Evolutionary conservation across 495 filamentous ascomycete species (phyloP), one percentile per base, ranked within the genome.

Genomic region (Wilcoxina mikolae): DNA sequence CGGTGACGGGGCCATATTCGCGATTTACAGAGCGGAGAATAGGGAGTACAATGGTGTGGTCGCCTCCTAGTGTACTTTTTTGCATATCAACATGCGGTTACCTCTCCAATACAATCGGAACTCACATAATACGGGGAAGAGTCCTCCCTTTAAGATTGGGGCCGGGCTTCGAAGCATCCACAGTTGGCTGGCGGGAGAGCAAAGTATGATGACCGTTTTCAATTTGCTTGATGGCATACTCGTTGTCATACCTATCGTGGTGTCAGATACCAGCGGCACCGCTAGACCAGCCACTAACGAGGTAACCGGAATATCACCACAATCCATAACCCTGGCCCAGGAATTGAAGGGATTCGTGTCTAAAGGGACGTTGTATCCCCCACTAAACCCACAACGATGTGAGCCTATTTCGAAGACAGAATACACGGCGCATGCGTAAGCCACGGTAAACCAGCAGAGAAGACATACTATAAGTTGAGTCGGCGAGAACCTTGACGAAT

Each of bases 291-390:
- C 9, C 4, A 56, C 56, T 17, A 56, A 70, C 69, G 78, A 78
- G 0, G 83, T 86, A 17, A 87, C 73, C 0, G 79, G 80, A 39
- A 85, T 80, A 66, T 87, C 83, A 38, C 83, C 84, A 60, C 84
- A 89, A 67, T 89, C 84, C 3, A 87, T 65, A 15, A 89, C 71
- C 15, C 68, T 78, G 48, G 83, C 74, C 66, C 81, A 84, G 54
- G 74, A 76, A 43, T 72, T 73, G 65, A 85, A 82, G 0, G 79
- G 78, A 58, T 84, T 82, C 20, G 74, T 68, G 23, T 74, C 57
- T 38, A 68, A 65, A 10, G 67, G 73, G 49, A 70, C 60, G 59
- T 67, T 62, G 57, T 71, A 71, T 24, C 69, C 69, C 25, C 68
- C 68, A 46, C 67, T 69, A 54, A 65, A 64, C 56, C 56, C 54